Evolutionary conservation across 179 eudicot species (phyloP).

Genomic region (Vitellaria paradoxa): DNA sequence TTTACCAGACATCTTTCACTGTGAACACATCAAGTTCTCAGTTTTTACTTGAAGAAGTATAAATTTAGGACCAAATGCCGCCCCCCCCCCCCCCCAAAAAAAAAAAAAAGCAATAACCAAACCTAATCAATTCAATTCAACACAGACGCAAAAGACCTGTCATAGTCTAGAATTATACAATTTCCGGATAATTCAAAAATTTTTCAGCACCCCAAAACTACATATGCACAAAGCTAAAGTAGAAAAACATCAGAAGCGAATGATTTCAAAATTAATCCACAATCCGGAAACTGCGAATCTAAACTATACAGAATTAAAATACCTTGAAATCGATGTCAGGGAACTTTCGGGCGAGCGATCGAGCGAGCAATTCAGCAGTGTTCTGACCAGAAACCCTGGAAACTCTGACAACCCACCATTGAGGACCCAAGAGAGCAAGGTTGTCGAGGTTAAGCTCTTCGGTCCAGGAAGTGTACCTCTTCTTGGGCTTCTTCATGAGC

Average conservation of each 20-base stretch:
- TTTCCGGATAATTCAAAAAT: neutral
- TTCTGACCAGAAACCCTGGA: conserved; percentile 44
- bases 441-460: conserved; percentile 83
- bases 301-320: neutral
- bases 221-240: neutral
- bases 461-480: conserved; percentile 60
- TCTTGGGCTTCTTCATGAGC: conserved; percentile 73
- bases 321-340: conserved; percentile 78
- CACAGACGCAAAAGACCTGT: neutral
- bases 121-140: neutral
- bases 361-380: conserved; percentile 53
- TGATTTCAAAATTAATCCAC: neutral
- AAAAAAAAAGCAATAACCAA: neutral
- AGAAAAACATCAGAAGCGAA: neutral
- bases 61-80: too few relatives aligned
- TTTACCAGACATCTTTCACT: neutral
- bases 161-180: neutral
- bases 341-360: conserved; percentile 38
- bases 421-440: conserved; percentile 64
- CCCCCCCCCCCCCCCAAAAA: too few relatives aligned
- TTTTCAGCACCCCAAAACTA: neutral
- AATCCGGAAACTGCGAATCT: too few relatives aligned
- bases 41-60: too few relatives aligned
- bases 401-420: conserved; percentile 86
- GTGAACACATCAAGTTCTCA: neutral